Evolutionary conservation across 768 basidiomycete genomes (phyloP), one percentile per base, ranked within the genome.

Genomic region (Lactarius hengduanensis): DNA sequence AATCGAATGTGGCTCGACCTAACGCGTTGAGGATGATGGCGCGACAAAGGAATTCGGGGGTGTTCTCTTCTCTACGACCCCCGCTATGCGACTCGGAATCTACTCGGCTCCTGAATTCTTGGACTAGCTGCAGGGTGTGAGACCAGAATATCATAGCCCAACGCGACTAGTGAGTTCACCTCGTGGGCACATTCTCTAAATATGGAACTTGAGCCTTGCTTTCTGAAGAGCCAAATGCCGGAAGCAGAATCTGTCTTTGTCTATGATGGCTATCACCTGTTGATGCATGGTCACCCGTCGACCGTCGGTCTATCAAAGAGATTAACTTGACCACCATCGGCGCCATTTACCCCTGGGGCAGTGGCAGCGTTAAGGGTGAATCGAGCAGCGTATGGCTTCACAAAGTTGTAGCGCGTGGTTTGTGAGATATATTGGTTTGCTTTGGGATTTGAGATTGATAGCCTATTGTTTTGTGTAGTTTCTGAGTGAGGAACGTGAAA

Each of bases 401-500:
- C 59, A 34, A 61, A 66, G 40, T 58, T 53, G 53, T 66, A 71
- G 15, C 68, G 61, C 2, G 68, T 61, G 18, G 64, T 61, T 36
- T 69, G 70, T 18, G 69, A 56, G 26, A 71, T 66, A 50, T 69
- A 47, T 28, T 66, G 68, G 4, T 61, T 55, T 18, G 70, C 68
- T 58, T 64, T 69, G 20, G 68, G 64, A 47, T 69, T 64, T 0
- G 68, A 58, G 22, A 71, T 30, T 64, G 53, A 60, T 58, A 69
- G 26, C 16, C 59, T 40, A 22, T 69, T 65, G 5, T 55, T 56
- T 68, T 66, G 55, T 22, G n/a, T 28, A 15, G 26, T 8, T 26
- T 60, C 59, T 16, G 22, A 40, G 30, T 57, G 3, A 66, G 60
- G 15, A 28, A 61, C 20, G 18, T n/a, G 8, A 30, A 41, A n/a